phyloP scores from a whole-genome alignment of 192 early-diverging fungal species.

The Umbelopsis sp. region DNA sequence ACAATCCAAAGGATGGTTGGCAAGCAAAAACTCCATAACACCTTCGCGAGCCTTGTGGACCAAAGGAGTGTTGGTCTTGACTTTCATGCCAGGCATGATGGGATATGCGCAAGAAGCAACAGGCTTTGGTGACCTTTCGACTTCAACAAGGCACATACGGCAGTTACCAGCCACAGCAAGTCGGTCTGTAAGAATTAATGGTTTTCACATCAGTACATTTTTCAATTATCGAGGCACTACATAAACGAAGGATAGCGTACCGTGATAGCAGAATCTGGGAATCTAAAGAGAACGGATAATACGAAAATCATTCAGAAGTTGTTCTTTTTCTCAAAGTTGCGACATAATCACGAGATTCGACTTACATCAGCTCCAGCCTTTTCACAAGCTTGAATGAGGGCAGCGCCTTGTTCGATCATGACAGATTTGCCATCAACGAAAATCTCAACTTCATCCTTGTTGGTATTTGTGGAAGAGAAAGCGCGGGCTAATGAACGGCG shows the following conservation, averaged over 20 bases:
- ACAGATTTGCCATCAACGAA: slow-evolving; percentile 93
- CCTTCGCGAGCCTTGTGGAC: slow-evolving; percentile 97
- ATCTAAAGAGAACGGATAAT: slow-evolving; percentile 46
- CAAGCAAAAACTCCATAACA: slow-evolving; percentile 92
- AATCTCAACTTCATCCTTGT: slow-evolving; percentile 76
- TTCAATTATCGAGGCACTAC: neutral
- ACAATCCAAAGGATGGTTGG: slow-evolving; percentile 98
- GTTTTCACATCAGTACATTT: neutral
- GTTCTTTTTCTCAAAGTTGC: neutral
- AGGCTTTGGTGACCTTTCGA: slow-evolving; percentile 95
- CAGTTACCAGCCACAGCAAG: slow-evolving; percentile 98
- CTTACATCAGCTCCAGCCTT: slow-evolving; percentile 81
- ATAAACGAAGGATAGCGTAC: slow-evolving; percentile 13
- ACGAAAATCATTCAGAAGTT: neutral
- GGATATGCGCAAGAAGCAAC: slow-evolving; percentile 97
- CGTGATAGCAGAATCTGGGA: slow-evolving; percentile 73
- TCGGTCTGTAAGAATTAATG: slow-evolving; percentile 70
- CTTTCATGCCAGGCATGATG: slow-evolving; percentile 95
- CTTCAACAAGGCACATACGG: slow-evolving; percentile 99
- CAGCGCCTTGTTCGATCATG: slow-evolving; percentile 87
- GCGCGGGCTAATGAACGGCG: slow-evolving; percentile 25
- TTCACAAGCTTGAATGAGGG: slow-evolving; percentile 98
- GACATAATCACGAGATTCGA: neutral
- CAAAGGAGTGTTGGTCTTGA: slow-evolving; percentile 91
- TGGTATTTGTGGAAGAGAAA: slow-evolving; percentile 49